These are phyloP conservation scores for Fomitopsis betulina DNA, from an alignment of 1,284 basidiomycete genomes.

Conservation along the genomic window DNA sequence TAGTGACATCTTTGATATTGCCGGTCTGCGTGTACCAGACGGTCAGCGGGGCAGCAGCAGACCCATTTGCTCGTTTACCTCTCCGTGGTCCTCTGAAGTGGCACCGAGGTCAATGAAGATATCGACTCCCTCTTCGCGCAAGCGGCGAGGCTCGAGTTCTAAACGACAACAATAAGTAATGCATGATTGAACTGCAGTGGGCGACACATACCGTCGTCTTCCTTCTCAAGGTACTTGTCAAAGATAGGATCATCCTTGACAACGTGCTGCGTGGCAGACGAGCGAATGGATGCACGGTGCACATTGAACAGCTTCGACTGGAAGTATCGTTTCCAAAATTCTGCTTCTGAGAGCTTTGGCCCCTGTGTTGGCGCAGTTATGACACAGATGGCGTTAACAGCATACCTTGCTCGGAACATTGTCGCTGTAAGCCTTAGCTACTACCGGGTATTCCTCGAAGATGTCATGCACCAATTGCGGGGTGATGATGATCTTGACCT, in stretches of 20 bases:
- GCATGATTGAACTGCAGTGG: neutral
- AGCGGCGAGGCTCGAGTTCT: conserved; percentile 81
- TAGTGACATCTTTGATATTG: conserved; percentile 87
- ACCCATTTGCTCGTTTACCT: conserved; percentile 41
- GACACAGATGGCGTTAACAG: conserved; percentile 7
- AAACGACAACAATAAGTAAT: neutral
- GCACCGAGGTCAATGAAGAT: conserved; percentile 84
- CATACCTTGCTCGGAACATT: conserved; percentile 84
- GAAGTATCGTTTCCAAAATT: conserved; percentile 98
- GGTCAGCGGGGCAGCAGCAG: neutral
- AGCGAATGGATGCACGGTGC: conserved; percentile 89
- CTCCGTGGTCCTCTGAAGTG: conserved; percentile 88
- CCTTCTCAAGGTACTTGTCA: conserved; percentile 91
- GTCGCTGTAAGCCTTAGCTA: conserved; percentile 87
- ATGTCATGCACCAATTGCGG: conserved; percentile 93
- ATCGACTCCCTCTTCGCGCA: conserved; percentile 66
- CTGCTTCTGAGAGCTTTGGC: conserved; percentile 73
- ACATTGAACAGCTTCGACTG: conserved; percentile 93
- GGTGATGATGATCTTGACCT: conserved; percentile 89
- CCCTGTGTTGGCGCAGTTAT: neutral
- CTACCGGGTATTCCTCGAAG: conserved; percentile 96
- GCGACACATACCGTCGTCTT: conserved; percentile 77
- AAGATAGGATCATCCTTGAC: conserved; percentile 92
- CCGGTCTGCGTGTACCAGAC: conserved; percentile 54
- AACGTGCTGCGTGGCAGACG: conserved; percentile 78